Evolutionary conservation across 1,284 basidiomycete species (phyloP).

Genomic region (Bjerkandera adusta): DNA sequence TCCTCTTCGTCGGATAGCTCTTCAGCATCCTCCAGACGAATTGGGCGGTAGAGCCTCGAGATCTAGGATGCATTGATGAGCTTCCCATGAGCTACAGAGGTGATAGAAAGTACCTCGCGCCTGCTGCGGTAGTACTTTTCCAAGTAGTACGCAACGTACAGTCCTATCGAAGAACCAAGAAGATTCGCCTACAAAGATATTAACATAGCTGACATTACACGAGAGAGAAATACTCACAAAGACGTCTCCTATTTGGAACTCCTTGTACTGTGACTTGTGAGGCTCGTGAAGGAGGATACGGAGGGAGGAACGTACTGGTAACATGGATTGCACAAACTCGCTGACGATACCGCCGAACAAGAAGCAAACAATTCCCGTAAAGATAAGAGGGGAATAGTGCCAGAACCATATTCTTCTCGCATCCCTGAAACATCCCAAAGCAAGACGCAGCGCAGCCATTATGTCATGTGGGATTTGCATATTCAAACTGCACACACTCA

Average conservation of each 20-base stretch:
- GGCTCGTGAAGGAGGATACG: slow-evolving; percentile 5
- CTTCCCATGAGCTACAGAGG: slow-evolving; percentile 7
- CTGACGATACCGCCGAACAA: slow-evolving; percentile 82
- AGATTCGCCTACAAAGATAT: slow-evolving; percentile 66
- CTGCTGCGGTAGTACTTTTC: slow-evolving; percentile 75
- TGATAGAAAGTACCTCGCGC: slow-evolving; percentile 53
- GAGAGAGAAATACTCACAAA: slow-evolving; percentile 44
- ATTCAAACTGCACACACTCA: slow-evolving; percentile 36
- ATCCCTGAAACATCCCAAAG: slow-evolving; percentile 41
- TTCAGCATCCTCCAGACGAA: slow-evolving; percentile 50
- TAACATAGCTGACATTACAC: slow-evolving; percentile 11
- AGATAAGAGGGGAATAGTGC: slow-evolving; percentile 71
- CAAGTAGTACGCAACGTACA: slow-evolving; percentile 64
- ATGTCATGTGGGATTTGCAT: slow-evolving; percentile 1
- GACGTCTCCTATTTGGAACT: slow-evolving; percentile 78
- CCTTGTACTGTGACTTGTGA: slow-evolving; percentile 54
- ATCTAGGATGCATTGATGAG: slow-evolving; percentile 45
- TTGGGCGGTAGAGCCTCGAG: slow-evolving; percentile 68
- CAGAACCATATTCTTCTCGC: slow-evolving; percentile 80
- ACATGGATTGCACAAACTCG: slow-evolving; percentile 79
- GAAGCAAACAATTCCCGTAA: slow-evolving; percentile 69
- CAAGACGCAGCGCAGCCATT: background rate
- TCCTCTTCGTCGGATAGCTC: slow-evolving; percentile 52
- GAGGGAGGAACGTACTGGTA: slow-evolving; percentile 57
- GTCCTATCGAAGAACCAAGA: slow-evolving; percentile 72